Evolutionary conservation across 345 rosid genomes (phyloP).

Genomic region (Rhodamnia argentea): DNA sequence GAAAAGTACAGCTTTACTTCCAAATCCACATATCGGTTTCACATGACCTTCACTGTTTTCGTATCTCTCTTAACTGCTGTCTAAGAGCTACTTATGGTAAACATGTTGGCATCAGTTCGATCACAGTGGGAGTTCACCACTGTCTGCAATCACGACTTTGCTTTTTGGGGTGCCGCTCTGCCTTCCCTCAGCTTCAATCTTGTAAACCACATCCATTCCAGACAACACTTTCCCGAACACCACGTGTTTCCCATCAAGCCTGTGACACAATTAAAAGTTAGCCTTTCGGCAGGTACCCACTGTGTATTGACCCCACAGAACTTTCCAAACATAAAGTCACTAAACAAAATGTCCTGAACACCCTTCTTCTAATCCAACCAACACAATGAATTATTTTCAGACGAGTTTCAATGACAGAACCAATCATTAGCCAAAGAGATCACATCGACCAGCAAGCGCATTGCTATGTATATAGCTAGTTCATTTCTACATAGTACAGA

Average conservation of each 20-base stretch:
- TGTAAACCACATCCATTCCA: slow-evolving; percentile 94
- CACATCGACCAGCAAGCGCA: neutral
- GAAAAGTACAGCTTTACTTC: neutral
- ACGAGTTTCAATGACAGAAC: neutral
- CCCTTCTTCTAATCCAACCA: neutral
- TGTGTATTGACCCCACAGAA: neutral
- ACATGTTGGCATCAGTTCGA: neutral
- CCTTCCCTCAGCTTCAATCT: slow-evolving; percentile 84
- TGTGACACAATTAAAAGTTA: slow-evolving; percentile 4
- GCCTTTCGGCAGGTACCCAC: neutral
- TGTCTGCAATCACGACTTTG: slow-evolving; percentile 76
- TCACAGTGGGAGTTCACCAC: slow-evolving; percentile 85
- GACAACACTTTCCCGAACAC: slow-evolving; percentile 95
- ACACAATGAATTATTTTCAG: neutral
- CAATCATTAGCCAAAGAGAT: neutral
- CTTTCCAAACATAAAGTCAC: neutral
- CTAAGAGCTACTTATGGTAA: neutral
- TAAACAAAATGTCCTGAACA: neutral
- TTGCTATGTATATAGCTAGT: neutral
- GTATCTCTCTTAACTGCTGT: neutral
- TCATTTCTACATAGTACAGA: neutral
- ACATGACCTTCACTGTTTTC: neutral
- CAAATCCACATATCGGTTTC: neutral
- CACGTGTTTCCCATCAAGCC: slow-evolving; percentile 96
- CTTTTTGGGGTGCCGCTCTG: slow-evolving; percentile 84